These are phyloP conservation scores for Aspergillus sp. DNA, from an alignment of 2,329 filamentous ascomycete species.

Conservation along the genomic window DNA sequence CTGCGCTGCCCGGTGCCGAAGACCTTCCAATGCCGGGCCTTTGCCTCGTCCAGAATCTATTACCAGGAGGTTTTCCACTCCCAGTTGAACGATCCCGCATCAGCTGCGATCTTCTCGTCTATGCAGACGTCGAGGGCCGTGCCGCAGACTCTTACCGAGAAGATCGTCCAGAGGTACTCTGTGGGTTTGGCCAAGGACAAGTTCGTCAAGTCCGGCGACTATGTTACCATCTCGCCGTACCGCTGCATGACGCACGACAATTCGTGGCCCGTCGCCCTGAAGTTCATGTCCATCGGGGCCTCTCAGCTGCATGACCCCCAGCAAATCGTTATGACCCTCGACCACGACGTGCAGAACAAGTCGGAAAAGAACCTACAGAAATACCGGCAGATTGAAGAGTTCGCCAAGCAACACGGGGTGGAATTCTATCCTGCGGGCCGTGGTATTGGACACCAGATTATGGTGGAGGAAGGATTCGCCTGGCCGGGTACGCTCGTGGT, in stretches of 20 bases:
- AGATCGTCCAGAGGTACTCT: constrained; percentile 78
- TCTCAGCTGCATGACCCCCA: constrained; percentile 60
- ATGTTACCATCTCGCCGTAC: constrained; percentile 65
- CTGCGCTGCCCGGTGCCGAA: constrained; percentile 17
- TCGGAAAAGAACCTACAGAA: constrained; percentile 71
- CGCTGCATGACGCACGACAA: constrained; percentile 85
- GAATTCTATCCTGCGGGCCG: constrained; percentile 67
- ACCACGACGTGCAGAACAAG: constrained; percentile 85
- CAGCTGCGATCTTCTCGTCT: constrained; percentile 68
- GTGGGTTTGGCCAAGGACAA: constrained; percentile 69
- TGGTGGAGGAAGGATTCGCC: constrained; percentile 68
- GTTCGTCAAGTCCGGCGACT: constrained; percentile 70
- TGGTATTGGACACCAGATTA: constrained; percentile 75
- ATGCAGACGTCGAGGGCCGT: constrained; percentile 49
- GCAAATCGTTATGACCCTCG: constrained; percentile 75
- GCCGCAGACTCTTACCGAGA: constrained; percentile 80
- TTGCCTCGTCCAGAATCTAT: constrained; percentile 21
- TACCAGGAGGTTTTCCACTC: constrained; percentile 54
- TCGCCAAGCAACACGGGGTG: constrained; percentile 69
- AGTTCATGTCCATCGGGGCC: constrained; percentile 77
- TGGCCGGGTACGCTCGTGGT: constrained; percentile 83
- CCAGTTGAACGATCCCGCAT: constrained; percentile 50
- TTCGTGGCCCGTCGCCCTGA: constrained; percentile 64
- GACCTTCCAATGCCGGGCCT: constrained; percentile 19
- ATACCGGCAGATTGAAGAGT: constrained; percentile 71